A percentile compares a stretch with the other conserved stretches of the same genome.
Evolutionary conservation across 1,284 basidiomycete genomes (phyloP).

Genomic region (Volvariella surrecta): DNA sequence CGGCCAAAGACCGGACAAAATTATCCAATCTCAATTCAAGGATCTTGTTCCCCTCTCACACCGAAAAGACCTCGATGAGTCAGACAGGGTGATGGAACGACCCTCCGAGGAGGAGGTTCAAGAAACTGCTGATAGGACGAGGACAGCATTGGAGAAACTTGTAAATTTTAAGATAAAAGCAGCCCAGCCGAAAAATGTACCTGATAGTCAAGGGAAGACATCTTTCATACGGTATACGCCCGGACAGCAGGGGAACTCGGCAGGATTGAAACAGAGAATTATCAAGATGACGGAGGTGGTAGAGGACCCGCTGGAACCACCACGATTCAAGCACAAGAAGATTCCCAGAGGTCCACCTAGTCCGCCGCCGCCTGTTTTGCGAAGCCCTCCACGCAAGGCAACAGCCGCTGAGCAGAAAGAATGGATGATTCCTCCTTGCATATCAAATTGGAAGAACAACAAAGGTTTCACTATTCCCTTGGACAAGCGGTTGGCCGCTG

Average conservation of each 20-base stretch:
- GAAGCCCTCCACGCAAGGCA: slow-evolving; percentile 92
- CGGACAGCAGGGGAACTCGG: slow-evolving; percentile 68
- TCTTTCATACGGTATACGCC: slow-evolving; percentile 96
- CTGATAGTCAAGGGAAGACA: slow-evolving; percentile 71
- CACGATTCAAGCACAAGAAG: slow-evolving; percentile 98
- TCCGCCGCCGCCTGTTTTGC: slow-evolving; percentile 94
- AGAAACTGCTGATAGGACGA: slow-evolving; percentile 84
- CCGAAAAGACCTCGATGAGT: slow-evolving; percentile 81
- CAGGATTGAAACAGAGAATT: slow-evolving; percentile 83
- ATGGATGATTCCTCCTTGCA: slow-evolving; percentile 99
- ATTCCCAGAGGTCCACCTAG: slow-evolving; percentile 93
- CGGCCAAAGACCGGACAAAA: slow-evolving; percentile 80
- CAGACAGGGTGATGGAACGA: slow-evolving; percentile 73
- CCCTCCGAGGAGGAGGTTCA: slow-evolving; percentile 90
- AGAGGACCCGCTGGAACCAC: slow-evolving; percentile 96
- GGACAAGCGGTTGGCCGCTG: slow-evolving; percentile 96
- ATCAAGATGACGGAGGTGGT: slow-evolving; percentile 98
- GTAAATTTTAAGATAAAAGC: slow-evolving; percentile 96
- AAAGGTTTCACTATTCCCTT: slow-evolving; percentile 99
- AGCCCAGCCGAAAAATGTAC: slow-evolving; percentile 86
- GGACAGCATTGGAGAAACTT: slow-evolving; percentile 87
- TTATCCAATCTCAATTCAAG: slow-evolving; percentile 93
- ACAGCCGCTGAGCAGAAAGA: slow-evolving; percentile 98
- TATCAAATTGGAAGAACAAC: slow-evolving; percentile 99
- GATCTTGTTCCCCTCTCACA: slow-evolving; percentile 92